phyloP scores from a whole-genome alignment of 768 basidiomycete genomes.

The Termitomyces sp. region DNA sequence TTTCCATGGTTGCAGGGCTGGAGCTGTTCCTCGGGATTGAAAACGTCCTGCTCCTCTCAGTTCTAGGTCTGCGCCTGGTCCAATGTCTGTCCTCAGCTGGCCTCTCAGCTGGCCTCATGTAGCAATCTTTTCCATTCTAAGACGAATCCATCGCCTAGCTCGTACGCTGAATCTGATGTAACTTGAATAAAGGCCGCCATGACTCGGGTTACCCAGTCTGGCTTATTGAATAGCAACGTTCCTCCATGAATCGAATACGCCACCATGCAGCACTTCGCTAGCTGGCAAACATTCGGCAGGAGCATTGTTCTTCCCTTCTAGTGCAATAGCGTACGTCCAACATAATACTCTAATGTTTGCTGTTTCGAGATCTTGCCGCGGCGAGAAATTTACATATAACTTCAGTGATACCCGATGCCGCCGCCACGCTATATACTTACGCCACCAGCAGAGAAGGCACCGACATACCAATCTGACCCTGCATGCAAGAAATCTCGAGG shows the following conservation, averaged over 20 bases:
- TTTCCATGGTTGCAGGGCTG: neutral
- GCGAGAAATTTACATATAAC: neutral
- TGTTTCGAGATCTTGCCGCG: neutral
- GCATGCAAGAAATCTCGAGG: neutral
- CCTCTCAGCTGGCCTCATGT: too few relatives aligned
- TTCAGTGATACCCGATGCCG: neutral
- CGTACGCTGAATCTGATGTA: too few relatives aligned
- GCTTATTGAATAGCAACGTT: neutral
- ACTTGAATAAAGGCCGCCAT: too few relatives aligned
- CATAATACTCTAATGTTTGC: neutral
- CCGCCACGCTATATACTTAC: constrained; percentile 1
- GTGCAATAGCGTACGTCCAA: neutral
- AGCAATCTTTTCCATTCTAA: neutral
- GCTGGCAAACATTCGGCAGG: neutral
- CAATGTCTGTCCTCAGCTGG: too few relatives aligned
- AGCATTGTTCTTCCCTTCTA: neutral
- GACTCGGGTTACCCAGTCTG: too few relatives aligned
- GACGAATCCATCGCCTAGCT: too few relatives aligned
- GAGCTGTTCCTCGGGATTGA: neutral
- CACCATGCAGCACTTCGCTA: neutral
- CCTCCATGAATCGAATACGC: neutral
- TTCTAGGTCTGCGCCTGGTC: too few relatives aligned
- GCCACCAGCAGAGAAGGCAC: neutral
- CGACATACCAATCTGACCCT: constrained; percentile 1
- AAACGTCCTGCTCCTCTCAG: neutral